Percentiles rank a stretch among this genome's conserved stretches.
These are phyloP conservation scores for Heteromeles arbutifolia DNA, from an alignment of 306 rosid species.

Conservation along the genomic window DNA sequence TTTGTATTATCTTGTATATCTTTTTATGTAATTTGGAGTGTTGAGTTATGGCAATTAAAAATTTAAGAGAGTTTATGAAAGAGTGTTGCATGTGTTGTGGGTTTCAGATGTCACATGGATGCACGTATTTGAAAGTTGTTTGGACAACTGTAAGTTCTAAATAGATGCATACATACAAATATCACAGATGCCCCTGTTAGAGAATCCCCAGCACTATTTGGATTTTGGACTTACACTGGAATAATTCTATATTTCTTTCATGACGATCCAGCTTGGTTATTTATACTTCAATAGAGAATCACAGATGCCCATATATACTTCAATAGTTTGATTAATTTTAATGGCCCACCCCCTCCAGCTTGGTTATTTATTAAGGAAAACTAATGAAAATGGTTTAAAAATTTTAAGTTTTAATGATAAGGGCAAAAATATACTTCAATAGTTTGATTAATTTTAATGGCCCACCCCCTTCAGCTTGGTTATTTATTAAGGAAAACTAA, in stretches of 20 bases:
- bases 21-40: slow-evolving; percentile 4
- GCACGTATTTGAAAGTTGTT: slow-evolving; percentile 27
- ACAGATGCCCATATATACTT: not conserved
- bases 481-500: not conserved
- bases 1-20: not conserved
- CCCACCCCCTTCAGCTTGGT: not conserved
- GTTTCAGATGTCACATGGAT: slow-evolving; percentile 22
- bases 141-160: not conserved
- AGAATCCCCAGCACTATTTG: slow-evolving; percentile 7
- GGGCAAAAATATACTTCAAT: too few relatives aligned
- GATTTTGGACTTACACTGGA: not conserved
- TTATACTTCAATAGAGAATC: too few relatives aligned
- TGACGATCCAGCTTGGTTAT: too few relatives aligned
- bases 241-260: not conserved
- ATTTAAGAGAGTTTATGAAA: not conserved
- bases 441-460: not conserved
- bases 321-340: not conserved
- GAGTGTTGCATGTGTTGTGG: not conserved
- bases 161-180: not conserved
- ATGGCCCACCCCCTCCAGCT: not conserved
- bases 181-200: slow-evolving; percentile 8
- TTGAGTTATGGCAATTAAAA: not conserved
- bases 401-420: too few relatives aligned
- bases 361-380: not conserved
- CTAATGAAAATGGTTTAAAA: too few relatives aligned